Conservation (phyloP, 345 rosid species). For the Salix brachista region DNA sequence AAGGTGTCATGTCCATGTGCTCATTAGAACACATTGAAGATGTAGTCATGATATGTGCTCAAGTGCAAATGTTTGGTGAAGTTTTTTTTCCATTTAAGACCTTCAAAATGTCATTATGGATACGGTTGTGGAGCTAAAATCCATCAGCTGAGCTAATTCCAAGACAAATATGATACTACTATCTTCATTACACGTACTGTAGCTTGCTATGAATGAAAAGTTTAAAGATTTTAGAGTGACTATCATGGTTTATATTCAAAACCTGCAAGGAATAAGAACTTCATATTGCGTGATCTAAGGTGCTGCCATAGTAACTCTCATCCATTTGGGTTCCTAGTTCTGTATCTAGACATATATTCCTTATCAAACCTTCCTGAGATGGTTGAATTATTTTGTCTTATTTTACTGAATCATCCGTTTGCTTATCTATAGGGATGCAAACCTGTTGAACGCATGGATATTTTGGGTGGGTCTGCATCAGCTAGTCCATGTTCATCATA, state of each 20-base stretch:
- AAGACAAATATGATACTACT: not conserved
- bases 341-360: not conserved
- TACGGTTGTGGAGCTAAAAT: not conserved
- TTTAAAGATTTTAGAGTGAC: not conserved
- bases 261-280: not conserved
- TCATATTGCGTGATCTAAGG: not conserved
- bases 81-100: not conserved
- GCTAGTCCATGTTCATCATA: constrained; percentile 80
- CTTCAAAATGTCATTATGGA: not conserved
- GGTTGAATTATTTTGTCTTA: not conserved
- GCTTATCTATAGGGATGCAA: constrained; percentile 64
- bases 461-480: constrained; percentile 66
- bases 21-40: not conserved
- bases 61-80: not conserved
- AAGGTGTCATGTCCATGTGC: not conserved
- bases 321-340: not conserved
- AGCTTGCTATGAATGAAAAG: not conserved
- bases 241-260: not conserved
- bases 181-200: not conserved
- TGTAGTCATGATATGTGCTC: not conserved
- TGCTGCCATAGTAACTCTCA: not conserved
- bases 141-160: not conserved
- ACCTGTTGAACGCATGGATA: constrained; percentile 75
- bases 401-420: not conserved
- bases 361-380: not conserved